Base-by-base conservation (phyloP, 2,329 filamentous ascomycete genomes). In the Claviceps paspali region DNA sequence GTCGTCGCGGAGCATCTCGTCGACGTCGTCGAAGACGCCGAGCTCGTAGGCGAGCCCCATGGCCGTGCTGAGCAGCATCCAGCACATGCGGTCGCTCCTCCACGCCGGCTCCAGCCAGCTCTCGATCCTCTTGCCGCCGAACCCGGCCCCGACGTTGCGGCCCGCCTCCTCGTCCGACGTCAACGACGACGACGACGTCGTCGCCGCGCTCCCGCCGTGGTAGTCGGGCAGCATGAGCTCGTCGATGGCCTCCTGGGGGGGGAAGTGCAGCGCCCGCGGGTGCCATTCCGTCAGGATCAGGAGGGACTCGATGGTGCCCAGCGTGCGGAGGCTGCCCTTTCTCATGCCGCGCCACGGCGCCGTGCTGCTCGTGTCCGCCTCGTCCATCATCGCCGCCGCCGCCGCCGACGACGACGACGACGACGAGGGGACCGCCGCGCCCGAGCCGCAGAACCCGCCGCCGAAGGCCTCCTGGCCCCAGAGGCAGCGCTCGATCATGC, bases 241-340 rank as follows among this genome's bases (percentile, higher is more conserved):
- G 34, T 80, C 75, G 2, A 75, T 77, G 1, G 75, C 71, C 45
- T 91, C 82, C 14, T 83, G 79, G 1, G 83, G 80, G 3, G 91
- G 91, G 51, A 96, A 98, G 55, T 96, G 88, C 42, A 98, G 68
- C 12, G 87, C 87, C 5, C 88, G 76, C 4, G 91, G 91, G 55
- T 96, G 88, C 88, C 91, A 98, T 52, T 98, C 91, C 1, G 88
- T 96, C 31, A 98, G 65, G 19, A 98, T 79, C 67, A 98, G 77
- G 23, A 98, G 63, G 24, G 86, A 92, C 60, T 98, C 91, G 19
- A 98, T 85, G 1, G 88, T 95, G 12, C 91, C 91, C 3, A 98
- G 64, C 0, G 88, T 94, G 36, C 91, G 73, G 37, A 96, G 63
- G 47, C 87, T 91, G 15, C 82, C 82, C 52, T 81, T 82, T 39